Conservation (phyloP, 441 rosid species). For the Macaranga tanarius region DNA sequence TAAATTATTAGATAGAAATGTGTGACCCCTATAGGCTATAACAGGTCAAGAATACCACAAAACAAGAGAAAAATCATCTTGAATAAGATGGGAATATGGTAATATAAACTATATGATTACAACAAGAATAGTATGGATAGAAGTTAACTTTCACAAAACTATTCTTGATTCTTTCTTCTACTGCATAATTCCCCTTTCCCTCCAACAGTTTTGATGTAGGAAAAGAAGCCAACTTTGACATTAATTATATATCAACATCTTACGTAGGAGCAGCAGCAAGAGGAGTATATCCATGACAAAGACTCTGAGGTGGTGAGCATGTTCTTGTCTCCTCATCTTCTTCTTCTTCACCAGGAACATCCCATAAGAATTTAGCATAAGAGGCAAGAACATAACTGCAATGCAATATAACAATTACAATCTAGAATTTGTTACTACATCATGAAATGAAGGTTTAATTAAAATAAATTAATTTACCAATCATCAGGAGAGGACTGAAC, state of each 20-base stretch:
- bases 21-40: too few species aligned
- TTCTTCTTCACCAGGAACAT: slow-evolving; percentile 48
- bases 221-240: too few species aligned
- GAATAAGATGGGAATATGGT: background rate
- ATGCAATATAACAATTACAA: slow-evolving; percentile 1
- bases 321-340: slow-evolving; percentile 19
- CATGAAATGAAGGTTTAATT: too few species aligned
- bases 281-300: slow-evolving; percentile 17
- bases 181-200: too few species aligned
- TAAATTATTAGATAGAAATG: too few species aligned
- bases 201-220: too few species aligned
- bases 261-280: slow-evolving; percentile 38
- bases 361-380: slow-evolving; percentile 73
- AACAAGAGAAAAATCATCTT: too few species aligned
- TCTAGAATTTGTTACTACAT: too few species aligned
- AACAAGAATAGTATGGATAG: background rate
- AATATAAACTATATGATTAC: background rate
- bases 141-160: background rate
- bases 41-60: too few species aligned
- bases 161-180: background rate
- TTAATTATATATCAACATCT: background rate
- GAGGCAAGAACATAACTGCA: slow-evolving; percentile 67
- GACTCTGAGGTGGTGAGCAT: background rate
- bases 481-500: slow-evolving; percentile 60
- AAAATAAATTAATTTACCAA: slow-evolving; percentile 36